Conservation (phyloP, 176 grass and related monocot species). For the Zea luxurians region DNA sequence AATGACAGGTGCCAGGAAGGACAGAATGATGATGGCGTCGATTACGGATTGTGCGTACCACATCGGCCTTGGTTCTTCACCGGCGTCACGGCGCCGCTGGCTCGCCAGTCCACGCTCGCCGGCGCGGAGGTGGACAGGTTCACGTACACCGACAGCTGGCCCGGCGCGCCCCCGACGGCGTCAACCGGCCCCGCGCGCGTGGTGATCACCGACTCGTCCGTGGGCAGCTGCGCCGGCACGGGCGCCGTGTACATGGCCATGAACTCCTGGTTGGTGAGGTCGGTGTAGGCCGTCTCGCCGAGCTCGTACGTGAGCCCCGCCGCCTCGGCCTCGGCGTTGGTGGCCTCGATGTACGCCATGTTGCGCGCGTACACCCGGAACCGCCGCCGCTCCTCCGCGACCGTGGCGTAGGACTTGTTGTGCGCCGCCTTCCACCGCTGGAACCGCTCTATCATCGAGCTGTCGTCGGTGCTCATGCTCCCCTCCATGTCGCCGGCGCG, state of each 20-base stretch:
- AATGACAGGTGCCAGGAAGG: neutral
- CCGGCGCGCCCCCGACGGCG: neutral
- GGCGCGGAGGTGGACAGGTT: conserved; percentile 35
- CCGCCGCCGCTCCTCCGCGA: too few relatives aligned
- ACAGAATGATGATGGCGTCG: neutral
- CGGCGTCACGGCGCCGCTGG: conserved; percentile 48
- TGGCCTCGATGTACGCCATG: conserved; percentile 47
- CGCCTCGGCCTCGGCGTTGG: conserved; percentile 33
- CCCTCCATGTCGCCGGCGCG: too few relatives aligned
- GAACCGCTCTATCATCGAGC: too few relatives aligned
- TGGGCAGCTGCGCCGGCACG: neutral
- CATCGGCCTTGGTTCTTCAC: conserved; percentile 52
- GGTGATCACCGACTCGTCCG: conserved; percentile 21
- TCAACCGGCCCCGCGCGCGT: conserved; percentile 31
- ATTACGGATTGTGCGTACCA: conserved; percentile 15
- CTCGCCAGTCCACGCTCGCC: conserved; percentile 46
- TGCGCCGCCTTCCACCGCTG: too few relatives aligned
- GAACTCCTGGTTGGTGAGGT: conserved; percentile 63
- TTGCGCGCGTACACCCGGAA: too few relatives aligned
- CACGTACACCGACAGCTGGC: conserved; percentile 3
- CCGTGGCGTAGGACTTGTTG: too few relatives aligned
- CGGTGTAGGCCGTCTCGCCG: conserved; percentile 55
- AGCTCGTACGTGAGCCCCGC: conserved; percentile 54
- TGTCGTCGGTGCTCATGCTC: too few relatives aligned
- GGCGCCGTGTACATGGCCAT: conserved; percentile 45